phyloP scores from a whole-genome alignment of 495 filamentous ascomycete species.

The Delitschia confertaspora region DNA sequence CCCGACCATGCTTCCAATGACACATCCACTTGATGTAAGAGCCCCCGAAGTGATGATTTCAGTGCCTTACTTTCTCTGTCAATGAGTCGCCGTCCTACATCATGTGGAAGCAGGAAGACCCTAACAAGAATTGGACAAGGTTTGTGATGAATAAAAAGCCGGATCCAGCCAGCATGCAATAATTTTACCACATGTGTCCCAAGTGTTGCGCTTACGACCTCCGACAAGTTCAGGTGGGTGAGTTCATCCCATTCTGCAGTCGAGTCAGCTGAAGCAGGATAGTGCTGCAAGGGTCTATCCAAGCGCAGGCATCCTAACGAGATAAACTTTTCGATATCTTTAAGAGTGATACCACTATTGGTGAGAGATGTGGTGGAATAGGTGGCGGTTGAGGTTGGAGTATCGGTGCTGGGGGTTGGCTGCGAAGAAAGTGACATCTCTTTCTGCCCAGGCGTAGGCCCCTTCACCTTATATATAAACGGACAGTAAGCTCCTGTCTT shows the following conservation, averaged over 20 bases:
- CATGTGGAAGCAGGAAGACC: constrained; percentile 21
- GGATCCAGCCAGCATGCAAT: constrained; percentile 19
- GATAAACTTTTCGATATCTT: constrained; percentile 10
- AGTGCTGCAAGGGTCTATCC: not conserved
- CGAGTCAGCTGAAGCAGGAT: not conserved
- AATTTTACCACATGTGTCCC: constrained; percentile 9
- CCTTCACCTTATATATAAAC: too few species aligned
- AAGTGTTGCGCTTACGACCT: constrained; percentile 9
- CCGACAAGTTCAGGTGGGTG: constrained; percentile 1
- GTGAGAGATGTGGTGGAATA: not conserved
- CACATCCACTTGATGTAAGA: constrained; percentile 18
- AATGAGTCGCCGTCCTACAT: constrained; percentile 15
- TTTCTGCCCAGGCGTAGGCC: too few species aligned
- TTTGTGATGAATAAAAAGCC: constrained; percentile 13
- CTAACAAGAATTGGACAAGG: constrained; percentile 5
- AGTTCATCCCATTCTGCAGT: constrained; percentile 11
- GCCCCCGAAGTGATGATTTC: constrained; percentile 11
- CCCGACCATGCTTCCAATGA: constrained; percentile 23
- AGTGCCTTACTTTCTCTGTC: constrained; percentile 17
- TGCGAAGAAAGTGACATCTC: too few species aligned
- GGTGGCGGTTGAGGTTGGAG: too few species aligned
- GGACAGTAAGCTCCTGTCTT: too few species aligned
- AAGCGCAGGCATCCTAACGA: constrained; percentile 22
- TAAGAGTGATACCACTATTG: not conserved
- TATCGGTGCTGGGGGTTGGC: too few species aligned